Base-by-base conservation (phyloP, 106 monocot genomes). In the Cymbidium sinense region DNA sequence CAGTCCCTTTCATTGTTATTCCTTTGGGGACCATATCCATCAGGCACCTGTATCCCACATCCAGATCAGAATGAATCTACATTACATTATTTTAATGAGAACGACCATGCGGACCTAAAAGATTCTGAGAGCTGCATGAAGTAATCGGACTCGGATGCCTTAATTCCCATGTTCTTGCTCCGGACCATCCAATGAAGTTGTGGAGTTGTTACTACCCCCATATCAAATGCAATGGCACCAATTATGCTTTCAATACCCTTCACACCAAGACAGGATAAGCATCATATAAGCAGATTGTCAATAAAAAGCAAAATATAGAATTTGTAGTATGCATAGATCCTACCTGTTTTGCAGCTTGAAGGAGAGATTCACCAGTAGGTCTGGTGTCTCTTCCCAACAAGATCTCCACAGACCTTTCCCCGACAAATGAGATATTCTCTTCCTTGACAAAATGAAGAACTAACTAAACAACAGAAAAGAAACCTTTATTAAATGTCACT, bases 181-280 rank as follows among this genome's bases (percentile, higher is more conserved):
- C 91, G 67, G 77, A 94, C 96, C 83, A 96, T 94, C 96, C 96
- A 96, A 85, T 96, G 96, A 77, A 96, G 91, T 84, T 96, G 93
- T 31, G 96, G 94, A 13, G 96, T 96, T 43, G 96, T 94, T 47
- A 96, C 76, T 69, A 96, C 81, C 27, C 96, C 93, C 96, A 96
- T 91, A 75, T 96, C 86, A 69, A 89, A 29, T 81, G 89, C 88
- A 50, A 82, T 81, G 33, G 86, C 85, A 80, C 96, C 91, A 85
- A 90, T 76, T 41, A 96, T 83, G 67, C 86, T 70, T 81, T 75
- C 84, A 69, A 96, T 87, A 33, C 96, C 96, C 94, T 96, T 74
- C 11, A 77, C 1, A 62, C 31, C 39, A 18, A 36, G 64, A 21
- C 23, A 28, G 43, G 4, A 43, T 52, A 27, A 43, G 29, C 30